These are phyloP conservation scores for Colletotrichum cuscutae DNA, from an alignment of 2,329 filamentous ascomycete genomes.

Conservation along the genomic window DNA sequence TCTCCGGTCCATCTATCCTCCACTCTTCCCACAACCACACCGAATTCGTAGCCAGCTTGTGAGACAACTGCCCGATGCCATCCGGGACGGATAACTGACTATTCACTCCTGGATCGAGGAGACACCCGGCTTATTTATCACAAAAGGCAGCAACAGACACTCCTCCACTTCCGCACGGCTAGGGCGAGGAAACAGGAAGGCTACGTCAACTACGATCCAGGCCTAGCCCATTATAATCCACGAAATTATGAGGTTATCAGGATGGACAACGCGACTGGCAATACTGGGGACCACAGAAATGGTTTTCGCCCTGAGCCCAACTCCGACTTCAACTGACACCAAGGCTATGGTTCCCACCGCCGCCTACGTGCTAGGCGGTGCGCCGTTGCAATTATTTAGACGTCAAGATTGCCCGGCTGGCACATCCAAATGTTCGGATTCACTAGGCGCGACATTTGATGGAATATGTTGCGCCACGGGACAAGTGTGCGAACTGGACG, in stretches of 20 bases:
- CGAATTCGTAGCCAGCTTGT: neutral
- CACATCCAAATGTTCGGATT: conserved; percentile 61
- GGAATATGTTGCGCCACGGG: conserved; percentile 63
- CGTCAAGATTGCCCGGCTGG: conserved; percentile 55
- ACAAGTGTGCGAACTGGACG: conserved; percentile 61
- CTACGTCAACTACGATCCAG: neutral
- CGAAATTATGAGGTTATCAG: conserved; percentile 11
- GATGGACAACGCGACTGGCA: conserved; percentile 1
- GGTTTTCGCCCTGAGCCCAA: conserved; percentile 4
- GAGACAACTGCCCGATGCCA: neutral
- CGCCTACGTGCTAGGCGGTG: conserved; percentile 9
- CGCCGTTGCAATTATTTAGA: conserved; percentile 10
- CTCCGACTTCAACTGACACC: conserved; percentile 12
- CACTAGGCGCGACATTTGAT: conserved; percentile 56
- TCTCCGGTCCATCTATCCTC: neutral
- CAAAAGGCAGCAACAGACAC: neutral
- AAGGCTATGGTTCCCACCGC: neutral
- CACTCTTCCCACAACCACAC: neutral
- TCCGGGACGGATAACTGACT: neutral
- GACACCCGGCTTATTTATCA: neutral
- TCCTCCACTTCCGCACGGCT: neutral
- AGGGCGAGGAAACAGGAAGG: neutral
- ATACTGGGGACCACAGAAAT: neutral
- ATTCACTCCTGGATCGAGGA: neutral
- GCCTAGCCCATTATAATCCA: neutral